Base-by-base conservation (phyloP, 1,139 yeast species). In the Hyphopichia fennica region DNA sequence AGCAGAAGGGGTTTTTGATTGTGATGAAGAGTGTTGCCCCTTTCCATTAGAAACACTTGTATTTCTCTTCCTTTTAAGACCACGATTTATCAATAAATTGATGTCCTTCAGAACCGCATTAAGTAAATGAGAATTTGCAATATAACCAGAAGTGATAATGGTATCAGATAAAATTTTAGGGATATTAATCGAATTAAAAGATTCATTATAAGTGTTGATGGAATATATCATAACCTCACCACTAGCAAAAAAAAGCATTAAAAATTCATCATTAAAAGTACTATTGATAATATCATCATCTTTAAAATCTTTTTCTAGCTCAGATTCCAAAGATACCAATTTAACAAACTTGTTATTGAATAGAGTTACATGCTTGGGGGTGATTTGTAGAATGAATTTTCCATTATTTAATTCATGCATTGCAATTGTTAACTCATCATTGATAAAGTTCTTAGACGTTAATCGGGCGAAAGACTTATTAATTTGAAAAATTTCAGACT, bases 401-500 rank as follows among this genome's bases (percentile, higher is more conserved):
- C 83, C 83, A 27, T 75, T 74, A 43, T 79, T 72, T 46, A 85
- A 63, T 42, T 80, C 81, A 34, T 81, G 87, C 54, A 87, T 82
- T 29, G 81, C 80, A 13, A 89, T 70, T 0, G 96, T 89, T 11
- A 76, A 67, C 33, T 81, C 82, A 43, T 81, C 75, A 46, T 81
- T 79, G 44, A 81, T 75, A 56, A 89, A 85, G 48, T 81, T 84
- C 38, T 81, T 77, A 13, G 83, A 74, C 41, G 79, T 81, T 45
- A 84, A 67, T 41, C 87, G 76, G 32, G 83, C 77, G 61, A 87
- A 87, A 27, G 82, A 77, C 40, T 84, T 82, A 40, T 77, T 77
- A 43, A 88, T 82, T 46, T 81, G 81, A 57, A 87, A 90, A 37
- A 88, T 79, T 53, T 86, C 90, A 13, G 91, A 84, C 51, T 82